These are phyloP conservation scores for Singerocomus rubriflavus DNA, from an alignment of 1,284 basidiomycete genomes.

Conservation along the genomic window DNA sequence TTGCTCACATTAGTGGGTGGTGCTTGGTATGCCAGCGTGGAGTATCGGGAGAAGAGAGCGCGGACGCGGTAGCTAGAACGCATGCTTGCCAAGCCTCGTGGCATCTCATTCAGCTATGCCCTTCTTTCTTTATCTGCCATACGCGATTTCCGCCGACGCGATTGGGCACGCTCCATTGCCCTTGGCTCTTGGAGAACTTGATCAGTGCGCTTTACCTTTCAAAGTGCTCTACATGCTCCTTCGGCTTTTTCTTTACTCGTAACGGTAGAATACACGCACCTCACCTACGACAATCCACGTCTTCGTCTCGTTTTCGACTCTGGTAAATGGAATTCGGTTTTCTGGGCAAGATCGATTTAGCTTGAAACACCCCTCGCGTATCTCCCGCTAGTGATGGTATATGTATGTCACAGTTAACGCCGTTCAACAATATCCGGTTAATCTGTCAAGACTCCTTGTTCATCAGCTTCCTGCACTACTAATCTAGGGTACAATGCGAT, in stretches of 20 bases:
- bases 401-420: no score
- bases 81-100: neutral
- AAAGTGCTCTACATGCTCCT: neutral
- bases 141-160: neutral
- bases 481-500: no score
- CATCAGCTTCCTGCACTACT: no score
- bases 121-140: neutral
- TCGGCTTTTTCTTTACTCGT: neutral
- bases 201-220: neutral
- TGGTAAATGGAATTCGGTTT: neutral
- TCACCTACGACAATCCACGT: constrained; percentile 7
- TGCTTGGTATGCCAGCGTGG: constrained; percentile 77
- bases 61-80: constrained; percentile 16
- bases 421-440: no score
- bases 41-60: constrained; percentile 55
- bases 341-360: neutral
- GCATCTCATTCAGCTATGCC: neutral
- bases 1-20: constrained; percentile 79
- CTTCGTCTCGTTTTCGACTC: neutral
- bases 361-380: no score
- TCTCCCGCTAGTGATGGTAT: no score
- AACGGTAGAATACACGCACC: neutral
- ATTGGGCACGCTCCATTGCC: neutral
- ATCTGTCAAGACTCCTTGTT: no score
- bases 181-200: neutral